These are phyloP conservation scores for Ceratobasidium sp. DNA, from an alignment of 1,284 basidiomycete genomes.

Conservation along the genomic window DNA sequence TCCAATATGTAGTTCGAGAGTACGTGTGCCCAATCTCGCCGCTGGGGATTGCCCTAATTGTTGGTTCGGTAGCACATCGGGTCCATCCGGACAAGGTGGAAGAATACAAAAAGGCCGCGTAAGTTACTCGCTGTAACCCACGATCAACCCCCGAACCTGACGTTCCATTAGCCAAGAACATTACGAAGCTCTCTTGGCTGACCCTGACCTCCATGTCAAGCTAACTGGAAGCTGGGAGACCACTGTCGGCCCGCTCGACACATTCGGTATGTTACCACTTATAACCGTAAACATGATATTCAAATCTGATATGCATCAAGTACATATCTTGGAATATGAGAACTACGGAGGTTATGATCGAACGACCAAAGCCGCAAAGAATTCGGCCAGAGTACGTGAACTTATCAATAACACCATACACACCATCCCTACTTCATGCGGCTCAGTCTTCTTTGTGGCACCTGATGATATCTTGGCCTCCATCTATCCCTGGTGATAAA, in stretches of 20 bases:
- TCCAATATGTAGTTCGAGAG: slow-evolving; percentile 82
- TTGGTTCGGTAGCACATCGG: slow-evolving; percentile 66
- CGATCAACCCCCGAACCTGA: neutral
- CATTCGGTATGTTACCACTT: slow-evolving; percentile 62
- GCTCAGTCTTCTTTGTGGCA: too few species aligned
- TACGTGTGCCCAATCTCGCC: slow-evolving; percentile 51
- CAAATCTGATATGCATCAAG: slow-evolving; percentile 48
- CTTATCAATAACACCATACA: too few species aligned
- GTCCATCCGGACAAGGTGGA: slow-evolving; percentile 81
- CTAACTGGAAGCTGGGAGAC: slow-evolving; percentile 92
- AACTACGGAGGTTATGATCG: slow-evolving; percentile 86
- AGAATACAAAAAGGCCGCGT: slow-evolving; percentile 88
- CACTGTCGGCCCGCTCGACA: slow-evolving; percentile 85
- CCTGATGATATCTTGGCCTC: neutral
- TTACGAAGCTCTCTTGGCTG: slow-evolving; percentile 77
- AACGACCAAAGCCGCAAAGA: slow-evolving; percentile 52
- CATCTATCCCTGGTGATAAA: slow-evolving; percentile 11
- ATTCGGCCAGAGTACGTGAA: slow-evolving; percentile 43
- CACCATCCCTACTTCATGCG: too few species aligned
- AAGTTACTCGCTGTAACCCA: slow-evolving; percentile 49
- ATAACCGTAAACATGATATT: neutral
- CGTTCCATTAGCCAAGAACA: slow-evolving; percentile 68
- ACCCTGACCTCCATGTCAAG: slow-evolving; percentile 78
- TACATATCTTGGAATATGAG: slow-evolving; percentile 87
- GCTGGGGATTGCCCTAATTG: neutral